Base-by-base conservation (phyloP, 345 rosid genomes). In the Camelina laxa region DNA sequence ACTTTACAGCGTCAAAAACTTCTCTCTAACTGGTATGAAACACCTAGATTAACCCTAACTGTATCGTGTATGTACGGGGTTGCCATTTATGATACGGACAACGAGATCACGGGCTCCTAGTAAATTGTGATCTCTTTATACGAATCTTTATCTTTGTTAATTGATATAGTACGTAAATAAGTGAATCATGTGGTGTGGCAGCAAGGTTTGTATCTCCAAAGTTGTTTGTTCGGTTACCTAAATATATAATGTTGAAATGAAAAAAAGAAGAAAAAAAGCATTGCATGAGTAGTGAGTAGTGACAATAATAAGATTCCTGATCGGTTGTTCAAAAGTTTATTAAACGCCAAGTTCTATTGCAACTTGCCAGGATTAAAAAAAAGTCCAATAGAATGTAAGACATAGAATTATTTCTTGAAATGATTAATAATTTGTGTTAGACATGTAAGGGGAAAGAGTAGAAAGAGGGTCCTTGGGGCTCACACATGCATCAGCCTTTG, bases 41-140 rank as follows among this genome's bases (percentile, higher is more conserved):
- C 10, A 15, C 20, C 39, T 2, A 56, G 6, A 30, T 30, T 30
- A 30, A 6, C 21, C 14, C 13, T 56, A 56, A 27, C 0, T 3
- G 8, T n/a, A 0, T 45, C 20, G 9, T 45, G 0, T 45, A 7
- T 2, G 50, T n/a, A 7, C 50, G 20, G 13, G 4, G 3, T 49
- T 49, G 20, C 55, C 24, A 49, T 56, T 31, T 57, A 31, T 57
- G 61, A 57, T n/a, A 30, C 13, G 4, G 39, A 31, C 62, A 57
- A 57, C 22, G 3, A 16, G 10, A 16, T 58, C 62, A 57, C 42
- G 16, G 42, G 3, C 36, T 58, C 21, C 62, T 10, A 50, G 42
- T 33, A 58, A 59, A 59, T 36, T 19, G 47, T 60, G 64, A 59
- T 59, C 64, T 59, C 45, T 35, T 35, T 17, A 4, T 59, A 3